These are phyloP conservation scores for Agroathelia rolfsii DNA, from an alignment of 1,284 basidiomycete species.

Conservation along the genomic window DNA sequence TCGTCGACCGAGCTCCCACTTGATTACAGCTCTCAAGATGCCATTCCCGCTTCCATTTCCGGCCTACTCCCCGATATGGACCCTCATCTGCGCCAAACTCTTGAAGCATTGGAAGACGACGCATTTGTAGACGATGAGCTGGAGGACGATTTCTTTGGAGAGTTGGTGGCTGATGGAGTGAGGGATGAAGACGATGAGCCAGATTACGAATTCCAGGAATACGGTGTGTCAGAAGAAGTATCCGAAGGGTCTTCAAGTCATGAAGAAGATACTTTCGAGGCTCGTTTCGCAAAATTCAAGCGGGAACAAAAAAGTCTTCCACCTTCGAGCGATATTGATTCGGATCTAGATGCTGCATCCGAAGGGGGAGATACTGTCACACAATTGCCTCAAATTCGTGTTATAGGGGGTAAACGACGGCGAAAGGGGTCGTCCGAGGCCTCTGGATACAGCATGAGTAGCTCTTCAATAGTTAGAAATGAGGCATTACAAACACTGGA, in stretches of 20 bases:
- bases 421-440: slow-evolving; percentile 74
- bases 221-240: slow-evolving; percentile 31
- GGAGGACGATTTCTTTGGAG: slow-evolving; percentile 65
- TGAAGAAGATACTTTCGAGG: slow-evolving; percentile 50
- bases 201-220: slow-evolving; percentile 65
- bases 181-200: slow-evolving; percentile 41
- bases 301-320: slow-evolving; percentile 30
- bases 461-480: slow-evolving; percentile 92
- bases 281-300: slow-evolving; percentile 73
- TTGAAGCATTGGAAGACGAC: slow-evolving; percentile 95
- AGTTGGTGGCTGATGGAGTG: slow-evolving; percentile 70
- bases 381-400: slow-evolving; percentile 58
- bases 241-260: slow-evolving; percentile 22
- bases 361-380: slow-evolving; percentile 80
- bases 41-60: slow-evolving; percentile 72
- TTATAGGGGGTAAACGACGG: slow-evolving; percentile 69
- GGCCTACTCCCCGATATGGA: slow-evolving; percentile 97
- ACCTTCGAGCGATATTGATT: slow-evolving; percentile 34
- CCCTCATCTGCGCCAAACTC: slow-evolving; percentile 84
- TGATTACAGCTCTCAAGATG: slow-evolving; percentile 65
- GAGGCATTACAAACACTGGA: slow-evolving; percentile 84
- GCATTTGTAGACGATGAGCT: slow-evolving; percentile 77
- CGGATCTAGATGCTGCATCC: slow-evolving; percentile 41
- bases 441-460: slow-evolving; percentile 94
- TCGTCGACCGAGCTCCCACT: slow-evolving; percentile 66